Conservation (phyloP, 2,329 filamentous ascomycete species). For the Parasarocladium wereldwijsianum region DNA sequence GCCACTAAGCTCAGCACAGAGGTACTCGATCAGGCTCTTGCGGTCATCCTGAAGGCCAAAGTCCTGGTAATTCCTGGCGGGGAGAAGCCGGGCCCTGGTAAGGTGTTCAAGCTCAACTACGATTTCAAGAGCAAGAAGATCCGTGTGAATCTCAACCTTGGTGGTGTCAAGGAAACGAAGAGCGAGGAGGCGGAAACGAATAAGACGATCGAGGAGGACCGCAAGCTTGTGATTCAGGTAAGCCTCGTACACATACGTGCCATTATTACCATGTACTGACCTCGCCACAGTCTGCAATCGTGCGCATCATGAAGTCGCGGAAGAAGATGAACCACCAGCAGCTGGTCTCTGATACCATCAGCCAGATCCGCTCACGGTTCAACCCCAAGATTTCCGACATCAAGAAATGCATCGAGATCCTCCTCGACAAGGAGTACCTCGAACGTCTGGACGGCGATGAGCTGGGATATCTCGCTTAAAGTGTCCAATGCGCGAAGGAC, state of each 20-base stretch:
- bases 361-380: constrained; percentile 86
- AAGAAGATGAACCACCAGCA: constrained; percentile 98
- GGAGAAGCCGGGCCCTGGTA: constrained; percentile 63
- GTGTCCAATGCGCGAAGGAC: no score
- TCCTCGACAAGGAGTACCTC: constrained; percentile 97
- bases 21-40: constrained; percentile 71
- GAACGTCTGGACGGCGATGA: constrained; percentile 92
- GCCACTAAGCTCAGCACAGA: constrained; percentile 70
- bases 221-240: constrained; percentile 93
- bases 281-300: constrained; percentile 69
- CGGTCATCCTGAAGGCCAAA: constrained; percentile 84
- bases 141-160: constrained; percentile 89
- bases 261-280: constrained; percentile 14
- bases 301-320: constrained; percentile 98
- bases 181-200: constrained; percentile 94
- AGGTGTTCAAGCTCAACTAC: constrained; percentile 73
- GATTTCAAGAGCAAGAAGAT: constrained; percentile 99
- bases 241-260: no score
- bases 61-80: constrained; percentile 56
- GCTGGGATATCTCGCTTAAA: constrained; percentile 80
- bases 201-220: constrained; percentile 98
- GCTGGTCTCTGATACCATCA: constrained; percentile 88
- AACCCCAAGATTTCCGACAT: constrained; percentile 88
- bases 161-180: constrained; percentile 90
- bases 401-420: constrained; percentile 98